Evolutionary conservation across 805 yeast species (phyloP), one percentile per base, ranked within the genome.

Genomic region (Yarrowia sp.): DNA sequence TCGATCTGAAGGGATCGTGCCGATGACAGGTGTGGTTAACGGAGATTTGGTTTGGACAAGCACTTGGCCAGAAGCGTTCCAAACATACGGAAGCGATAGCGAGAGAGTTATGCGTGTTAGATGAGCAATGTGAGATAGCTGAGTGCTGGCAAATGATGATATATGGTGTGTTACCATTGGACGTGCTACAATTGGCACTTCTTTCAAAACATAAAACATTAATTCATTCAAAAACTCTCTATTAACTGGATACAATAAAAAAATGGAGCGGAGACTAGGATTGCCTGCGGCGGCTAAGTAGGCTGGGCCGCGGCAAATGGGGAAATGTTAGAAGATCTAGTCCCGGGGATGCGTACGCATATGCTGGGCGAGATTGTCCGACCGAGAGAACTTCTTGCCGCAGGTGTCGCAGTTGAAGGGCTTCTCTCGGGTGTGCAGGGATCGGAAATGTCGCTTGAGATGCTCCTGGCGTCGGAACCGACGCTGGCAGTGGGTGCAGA

Each of bases 401-500:
- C 79, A 76, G 30, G 70, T 70, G n/a, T 67, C 70, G 69, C 79
- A 76, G 55, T 70, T 72, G 69, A 73, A 76, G 6, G 79, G 94
- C 75, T 87, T 89, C 68, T 87, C 91, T 67, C 87, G 82, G 40
- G 79, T 88, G 73, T 89, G 95, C 69, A 89, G 80, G 19, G 91
- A 86, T 68, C 93, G 79, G 74, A 87, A 85, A 73, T 89, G 95
- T 69, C 95, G 82, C 74, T 87, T 88, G 72, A 89, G 78, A 76
- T 89, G 95, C 73, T 89, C 95, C 75, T 88, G 91, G 71, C 95
- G 82, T 74, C 87, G 86, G 77, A 89, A 89, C 55, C 85, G 75
- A 71, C 93, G 82, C 58, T 84, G 81, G 75, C 94, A 89, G 73
- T 81, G 83, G 39, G 84, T 84, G 75, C 93, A 89, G 63, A 84